Evolutionary conservation across 2,329 filamentous ascomycete genomes (phyloP), one percentile per base, ranked within the genome.

Genomic region (Lithohypha guttulata): DNA sequence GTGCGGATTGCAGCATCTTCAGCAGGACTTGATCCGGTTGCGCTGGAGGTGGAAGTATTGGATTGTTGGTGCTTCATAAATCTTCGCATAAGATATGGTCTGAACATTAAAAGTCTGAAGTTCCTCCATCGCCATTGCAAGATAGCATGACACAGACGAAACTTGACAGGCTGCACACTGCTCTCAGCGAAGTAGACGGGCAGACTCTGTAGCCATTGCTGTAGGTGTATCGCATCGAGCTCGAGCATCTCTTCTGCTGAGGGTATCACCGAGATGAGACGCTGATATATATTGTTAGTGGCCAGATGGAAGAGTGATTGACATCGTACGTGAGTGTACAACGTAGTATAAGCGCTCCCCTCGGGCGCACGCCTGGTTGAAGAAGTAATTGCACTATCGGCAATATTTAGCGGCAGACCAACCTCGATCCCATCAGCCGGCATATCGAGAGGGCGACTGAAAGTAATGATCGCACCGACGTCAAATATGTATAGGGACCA

Each of bases 61-160:
- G 26, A 22, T 8, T 31, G 34, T 19, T 22, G 15, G 5, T 39
- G 23, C 13, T 25, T 37, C 33, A 42, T 30, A 18, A 38, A 42
- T n/a, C 33, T 26, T 13, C 40, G 33, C 34, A 42, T 42, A 17
- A 42, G 19, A 15, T 36, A 42, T 25, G 27, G 38, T 22, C 62
- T 55, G 32, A 62, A 62, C 7, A 65, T 53, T 11, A 66, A 53
- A 32, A 64, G 64, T 6, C 59, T 53, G 33, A 66, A 46, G 31
- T 65, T 65, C 59, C 61, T 62, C 39, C 59, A 56, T 33, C 63
- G 55, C 63, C 63, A 66, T 38, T 59, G 52, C 11, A 66, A 48
- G 33, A 58, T 60, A 17, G 60, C 55, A 32, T 61, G 55, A 13
- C 63, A 48, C 9, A 59, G 56, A 25, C 59, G 53, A 9, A 55